A percentile compares a stretch with the other conserved stretches of the same genome.
phyloP scores from a whole-genome alignment of 139 green algal genomes.

The Chlamydomonas sphaeroides region DNA sequence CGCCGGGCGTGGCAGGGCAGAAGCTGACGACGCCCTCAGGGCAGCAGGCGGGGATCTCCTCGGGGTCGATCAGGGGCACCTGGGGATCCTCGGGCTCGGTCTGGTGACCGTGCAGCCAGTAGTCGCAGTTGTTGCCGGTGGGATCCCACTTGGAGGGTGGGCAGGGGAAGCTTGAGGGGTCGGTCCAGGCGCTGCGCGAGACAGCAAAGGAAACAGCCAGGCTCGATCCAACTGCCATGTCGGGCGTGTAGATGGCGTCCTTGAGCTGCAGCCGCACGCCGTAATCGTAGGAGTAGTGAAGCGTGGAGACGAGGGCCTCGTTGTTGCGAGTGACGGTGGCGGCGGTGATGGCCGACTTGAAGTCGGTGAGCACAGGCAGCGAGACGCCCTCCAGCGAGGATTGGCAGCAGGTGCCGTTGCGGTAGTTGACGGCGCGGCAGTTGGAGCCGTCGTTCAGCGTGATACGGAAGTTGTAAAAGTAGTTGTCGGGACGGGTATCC shows the following conservation, averaged over 20 bases:
- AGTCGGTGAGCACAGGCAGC: neutral
- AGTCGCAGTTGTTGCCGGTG: slow-evolving; percentile 41
- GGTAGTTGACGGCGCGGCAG: slow-evolving; percentile 43
- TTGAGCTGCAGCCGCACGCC: slow-evolving; percentile 36
- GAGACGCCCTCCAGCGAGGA: slow-evolving; percentile 42
- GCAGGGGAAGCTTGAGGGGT: slow-evolving; percentile 45
- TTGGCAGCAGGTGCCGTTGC: slow-evolving; percentile 56
- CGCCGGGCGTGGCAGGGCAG: neutral
- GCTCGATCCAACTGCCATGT: neutral
- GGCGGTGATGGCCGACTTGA: neutral
- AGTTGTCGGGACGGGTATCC: neutral
- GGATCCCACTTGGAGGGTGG: slow-evolving; percentile 32
- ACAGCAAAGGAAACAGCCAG: neutral
- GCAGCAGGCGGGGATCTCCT: slow-evolving; percentile 46
- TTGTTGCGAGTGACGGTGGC: neutral
- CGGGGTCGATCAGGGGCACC: neutral
- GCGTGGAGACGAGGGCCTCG: neutral
- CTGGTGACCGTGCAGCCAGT: slow-evolving; percentile 47
- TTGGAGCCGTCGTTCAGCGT: neutral
- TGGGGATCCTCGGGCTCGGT: slow-evolving; percentile 19
- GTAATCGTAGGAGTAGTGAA: slow-evolving; percentile 10
- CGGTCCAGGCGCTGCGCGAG: neutral
- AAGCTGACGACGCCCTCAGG: slow-evolving; percentile 51
- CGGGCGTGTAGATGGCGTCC: slow-evolving; percentile 12
- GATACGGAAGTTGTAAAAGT: slow-evolving; percentile 17